Conservation (phyloP, 352 stramenopile genomes). For the Lagenidium sp. region DNA sequence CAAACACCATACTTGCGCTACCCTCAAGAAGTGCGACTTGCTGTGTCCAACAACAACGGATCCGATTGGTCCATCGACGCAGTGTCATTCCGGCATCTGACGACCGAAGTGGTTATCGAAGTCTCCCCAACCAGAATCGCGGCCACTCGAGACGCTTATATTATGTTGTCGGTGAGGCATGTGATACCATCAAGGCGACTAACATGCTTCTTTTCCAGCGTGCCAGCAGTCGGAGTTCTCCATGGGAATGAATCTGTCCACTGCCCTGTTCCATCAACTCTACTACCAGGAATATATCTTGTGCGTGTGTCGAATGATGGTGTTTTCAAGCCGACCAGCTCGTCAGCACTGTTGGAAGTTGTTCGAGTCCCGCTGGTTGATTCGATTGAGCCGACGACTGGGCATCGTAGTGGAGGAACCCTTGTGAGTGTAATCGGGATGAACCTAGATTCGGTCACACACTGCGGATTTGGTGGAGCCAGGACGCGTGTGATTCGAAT, state of each 20-base stretch:
- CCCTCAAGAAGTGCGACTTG: no score
- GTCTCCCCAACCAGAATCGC: slow-evolving; percentile 21
- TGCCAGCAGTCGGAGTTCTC: no score
- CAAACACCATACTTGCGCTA: no score
- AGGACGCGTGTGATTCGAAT: no score
- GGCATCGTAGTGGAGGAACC: slow-evolving; percentile 24
- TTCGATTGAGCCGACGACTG: slow-evolving; percentile 19
- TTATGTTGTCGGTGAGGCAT: slow-evolving; percentile 25
- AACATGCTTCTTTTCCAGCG: slow-evolving; percentile 63
- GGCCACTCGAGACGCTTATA: slow-evolving; percentile 17
- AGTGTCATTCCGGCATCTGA: no score
- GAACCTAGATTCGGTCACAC: slow-evolving; percentile 36
- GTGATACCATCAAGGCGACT: no score
- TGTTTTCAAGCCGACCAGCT: slow-evolving; percentile 24
- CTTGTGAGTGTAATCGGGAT: slow-evolving; percentile 33
- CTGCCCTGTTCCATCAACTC: slow-evolving; percentile 19
- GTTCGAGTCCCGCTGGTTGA: slow-evolving; percentile 30
- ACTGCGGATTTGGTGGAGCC: slow-evolving; percentile 62
- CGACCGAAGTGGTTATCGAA: slow-evolving; percentile 33
- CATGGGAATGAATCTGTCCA: no score
- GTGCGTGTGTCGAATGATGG: slow-evolving; percentile 52
- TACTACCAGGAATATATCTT: slow-evolving; percentile 16
- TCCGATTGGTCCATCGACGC: no score
- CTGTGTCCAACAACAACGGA: slow-evolving; percentile 69
- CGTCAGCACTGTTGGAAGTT: slow-evolving; percentile 26